A percentile compares a stretch with the other conserved stretches of the same genome.
Evolutionary conservation across 176 grass and related monocot species (phyloP).

Genomic region (Triticum turgidum): DNA sequence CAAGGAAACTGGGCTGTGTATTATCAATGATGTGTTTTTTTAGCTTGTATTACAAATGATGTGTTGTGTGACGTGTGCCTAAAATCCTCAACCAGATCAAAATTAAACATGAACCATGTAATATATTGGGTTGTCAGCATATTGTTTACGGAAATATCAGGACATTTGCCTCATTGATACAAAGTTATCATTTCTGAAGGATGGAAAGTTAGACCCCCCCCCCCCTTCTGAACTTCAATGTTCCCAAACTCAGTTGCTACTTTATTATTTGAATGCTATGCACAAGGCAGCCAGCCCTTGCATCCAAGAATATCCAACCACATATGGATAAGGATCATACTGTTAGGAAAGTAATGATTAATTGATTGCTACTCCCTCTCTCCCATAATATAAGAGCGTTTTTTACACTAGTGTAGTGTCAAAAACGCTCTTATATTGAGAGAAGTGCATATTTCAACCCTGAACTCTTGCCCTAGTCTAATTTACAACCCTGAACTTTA

Average conservation of each 20-base stretch:
- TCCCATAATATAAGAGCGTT: too few relatives aligned
- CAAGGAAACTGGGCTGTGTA: neutral
- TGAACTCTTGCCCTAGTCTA: too few relatives aligned
- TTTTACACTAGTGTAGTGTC: too few relatives aligned
- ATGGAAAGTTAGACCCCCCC: neutral
- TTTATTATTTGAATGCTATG: neutral
- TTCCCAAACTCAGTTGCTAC: neutral
- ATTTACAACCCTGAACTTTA: too few relatives aligned
- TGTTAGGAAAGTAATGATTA: neutral
- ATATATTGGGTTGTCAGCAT: neutral
- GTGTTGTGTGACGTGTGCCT: neutral
- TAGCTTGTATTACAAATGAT: neutral
- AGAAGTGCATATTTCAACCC: too few relatives aligned
- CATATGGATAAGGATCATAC: neutral
- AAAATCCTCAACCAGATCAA: neutral
- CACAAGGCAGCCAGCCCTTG: neutral
- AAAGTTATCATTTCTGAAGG: constrained; percentile 7
- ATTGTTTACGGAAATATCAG: neutral
- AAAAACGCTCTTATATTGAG: too few relatives aligned
- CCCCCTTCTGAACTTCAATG: neutral
- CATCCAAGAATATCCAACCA: neutral
- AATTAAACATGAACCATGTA: neutral
- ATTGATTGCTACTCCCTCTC: neutral
- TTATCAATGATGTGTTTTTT: neutral
- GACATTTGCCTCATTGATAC: neutral